Evolutionary conservation across 345 rosid species (phyloP), one percentile per base, ranked within the genome.

Genomic region (Diplotaxis tenuifolia): DNA sequence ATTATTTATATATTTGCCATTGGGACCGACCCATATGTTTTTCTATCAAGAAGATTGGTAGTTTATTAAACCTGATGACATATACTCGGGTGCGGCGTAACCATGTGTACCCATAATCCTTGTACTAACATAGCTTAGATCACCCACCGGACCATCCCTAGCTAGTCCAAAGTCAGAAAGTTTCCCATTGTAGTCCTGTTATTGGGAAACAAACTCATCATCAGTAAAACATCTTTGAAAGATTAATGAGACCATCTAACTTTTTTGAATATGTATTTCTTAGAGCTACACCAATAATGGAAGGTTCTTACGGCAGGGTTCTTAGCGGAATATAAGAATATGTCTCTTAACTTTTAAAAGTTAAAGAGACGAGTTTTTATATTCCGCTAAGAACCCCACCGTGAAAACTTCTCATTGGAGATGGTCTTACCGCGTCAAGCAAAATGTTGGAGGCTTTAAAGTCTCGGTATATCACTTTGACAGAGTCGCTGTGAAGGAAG

Each of bases 151-250:
- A 25, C 97, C 92, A 52, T 95, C 99, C 71, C 93, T 90, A 74
- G 97, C 98, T 80, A 95, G 78, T 5, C 99, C 99, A 40, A 95
- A 95, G 71, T 92, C 98, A 2, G 99, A 92, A 36, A 95, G 96
- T 38, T 87, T 95, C 0, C 93, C 94, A 3, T 80, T 81, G 60
- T 84, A 92, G 31, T 85, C 88, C 99, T 91, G 79, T 82, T 55
- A 47, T 59, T 31, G 29, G 29, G 60, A 70, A 62, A n/a, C 36
- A 62, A 49, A 65, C 3, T 25, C 72, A 76, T 70, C 21, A 65
- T 27, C 7, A 19, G 50, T n/a, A 16, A 16, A 9, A 23, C 9
- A n/a, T 34, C 19, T 3, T 25, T 34, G 0, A 0, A 70, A 36
- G 16, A 19, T 16, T 70, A 60, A 25, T 58, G 21, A 67, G 4